phyloP scores from a whole-genome alignment of 768 basidiomycete genomes.

The Podaxis rugospora region DNA sequence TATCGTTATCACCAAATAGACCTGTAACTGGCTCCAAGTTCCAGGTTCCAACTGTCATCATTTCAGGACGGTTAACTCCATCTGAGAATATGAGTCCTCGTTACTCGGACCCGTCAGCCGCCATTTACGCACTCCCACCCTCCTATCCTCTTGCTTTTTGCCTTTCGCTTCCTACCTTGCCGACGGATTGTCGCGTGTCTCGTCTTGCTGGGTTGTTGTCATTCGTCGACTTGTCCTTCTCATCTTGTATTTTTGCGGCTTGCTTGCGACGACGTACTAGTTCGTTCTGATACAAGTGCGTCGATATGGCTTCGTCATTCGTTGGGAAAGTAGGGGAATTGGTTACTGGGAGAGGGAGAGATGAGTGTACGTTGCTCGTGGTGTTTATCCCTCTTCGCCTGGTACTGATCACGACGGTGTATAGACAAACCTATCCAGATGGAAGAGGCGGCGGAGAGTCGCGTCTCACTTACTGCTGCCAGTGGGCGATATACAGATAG shows the following conservation, averaged over 20 bases:
- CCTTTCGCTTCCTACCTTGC: no score
- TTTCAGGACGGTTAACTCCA: neutral
- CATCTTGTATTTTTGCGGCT: neutral
- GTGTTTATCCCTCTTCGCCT: neutral
- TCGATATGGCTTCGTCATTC: conserved; percentile 25
- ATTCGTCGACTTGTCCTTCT: neutral
- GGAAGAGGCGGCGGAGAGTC: conserved; percentile 39
- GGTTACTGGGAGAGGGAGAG: conserved; percentile 42
- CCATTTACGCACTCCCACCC: neutral
- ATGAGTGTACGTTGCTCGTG: conserved; percentile 35
- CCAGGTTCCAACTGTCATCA: neutral
- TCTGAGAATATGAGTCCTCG: neutral
- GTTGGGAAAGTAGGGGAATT: conserved; percentile 38
- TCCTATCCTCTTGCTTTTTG: no score
- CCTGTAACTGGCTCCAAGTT: neutral
- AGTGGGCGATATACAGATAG: neutral
- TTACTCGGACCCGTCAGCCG: neutral
- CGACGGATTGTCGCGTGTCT: no score
- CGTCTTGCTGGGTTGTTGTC: neutral
- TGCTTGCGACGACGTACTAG: neutral
- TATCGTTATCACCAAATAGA: neutral
- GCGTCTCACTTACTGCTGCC: conserved; percentile 18
- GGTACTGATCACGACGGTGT: neutral
- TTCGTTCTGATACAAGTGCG: neutral
- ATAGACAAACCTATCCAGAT: conserved; percentile 38